These are phyloP conservation scores for Citropsis articulata DNA, from an alignment of 345 rosid species.

Conservation along the genomic window DNA sequence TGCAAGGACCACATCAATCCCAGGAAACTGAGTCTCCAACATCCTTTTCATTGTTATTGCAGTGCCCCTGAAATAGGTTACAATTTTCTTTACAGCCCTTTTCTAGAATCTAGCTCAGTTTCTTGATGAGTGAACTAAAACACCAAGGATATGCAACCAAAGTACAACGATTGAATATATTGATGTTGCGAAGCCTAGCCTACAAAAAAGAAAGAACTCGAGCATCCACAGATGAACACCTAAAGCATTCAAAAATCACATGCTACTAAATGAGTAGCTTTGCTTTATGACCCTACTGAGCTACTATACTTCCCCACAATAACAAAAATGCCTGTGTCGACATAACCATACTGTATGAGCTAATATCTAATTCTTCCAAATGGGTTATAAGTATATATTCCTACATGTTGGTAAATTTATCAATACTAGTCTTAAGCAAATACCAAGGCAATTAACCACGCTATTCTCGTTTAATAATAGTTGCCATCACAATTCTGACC, in stretches of 20 bases:
- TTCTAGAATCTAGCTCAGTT: not conserved
- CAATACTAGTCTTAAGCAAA: not conserved
- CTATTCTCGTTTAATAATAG: not conserved
- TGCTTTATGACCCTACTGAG: not conserved
- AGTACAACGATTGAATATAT: not conserved
- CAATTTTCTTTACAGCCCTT: not conserved
- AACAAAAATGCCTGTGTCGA: not conserved
- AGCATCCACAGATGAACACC: not conserved
- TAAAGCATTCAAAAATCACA: not conserved
- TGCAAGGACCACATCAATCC: conserved; percentile 68
- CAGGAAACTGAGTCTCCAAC: conserved; percentile 75
- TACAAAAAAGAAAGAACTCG: not conserved
- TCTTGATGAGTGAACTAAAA: not conserved
- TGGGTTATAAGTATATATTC: not conserved
- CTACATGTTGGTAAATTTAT: not conserved
- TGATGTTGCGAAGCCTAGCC: not conserved
- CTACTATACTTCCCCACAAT: not conserved
- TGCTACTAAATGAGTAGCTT: not conserved
- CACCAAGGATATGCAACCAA: not conserved
- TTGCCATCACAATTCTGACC: conserved; percentile 5
- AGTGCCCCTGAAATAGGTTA: conserved; percentile 51
- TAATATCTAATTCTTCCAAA: not conserved
- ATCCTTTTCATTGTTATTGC: conserved; percentile 78
- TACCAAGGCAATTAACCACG: not conserved
- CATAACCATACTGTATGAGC: not conserved